Evolutionary conservation across 345 rosid genomes (phyloP).

Genomic region (Excoecaria cochinchinensis): DNA sequence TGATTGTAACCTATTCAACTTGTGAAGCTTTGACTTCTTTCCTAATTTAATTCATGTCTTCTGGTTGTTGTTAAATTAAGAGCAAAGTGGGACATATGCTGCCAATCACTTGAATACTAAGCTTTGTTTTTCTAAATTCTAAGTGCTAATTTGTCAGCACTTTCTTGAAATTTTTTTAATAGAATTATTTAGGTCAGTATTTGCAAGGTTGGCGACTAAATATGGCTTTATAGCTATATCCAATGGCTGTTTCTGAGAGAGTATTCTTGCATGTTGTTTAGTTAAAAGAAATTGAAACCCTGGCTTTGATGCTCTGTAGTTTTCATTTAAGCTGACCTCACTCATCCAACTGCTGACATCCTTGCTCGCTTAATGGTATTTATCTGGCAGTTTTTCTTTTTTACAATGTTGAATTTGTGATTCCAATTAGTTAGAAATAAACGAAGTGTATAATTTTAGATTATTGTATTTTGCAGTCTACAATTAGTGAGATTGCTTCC

Average conservation of each 20-base stretch:
- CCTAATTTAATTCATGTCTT: neutral
- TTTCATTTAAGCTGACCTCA: neutral
- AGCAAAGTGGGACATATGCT: neutral
- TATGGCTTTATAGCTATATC: neutral
- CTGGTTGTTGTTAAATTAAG: neutral
- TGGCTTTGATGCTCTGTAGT: neutral
- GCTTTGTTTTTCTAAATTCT: neutral
- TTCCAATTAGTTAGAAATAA: neutral
- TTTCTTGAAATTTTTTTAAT: neutral
- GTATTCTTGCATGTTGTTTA: neutral
- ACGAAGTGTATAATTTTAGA: neutral
- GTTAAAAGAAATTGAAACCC: neutral
- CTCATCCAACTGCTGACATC: neutral
- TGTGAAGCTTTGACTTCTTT: neutral
- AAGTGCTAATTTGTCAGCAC: neutral
- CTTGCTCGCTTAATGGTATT: neutral
- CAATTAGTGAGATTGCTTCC: constrained; percentile 70
- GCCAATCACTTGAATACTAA: neutral
- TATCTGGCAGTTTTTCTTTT: neutral
- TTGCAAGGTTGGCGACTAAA: neutral
- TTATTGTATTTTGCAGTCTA: constrained; percentile 54
- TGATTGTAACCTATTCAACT: neutral
- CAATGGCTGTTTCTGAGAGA: neutral
- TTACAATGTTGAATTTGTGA: neutral
- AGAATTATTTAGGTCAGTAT: neutral